Evolutionary conservation across 1,139 yeast genomes (phyloP).

Genomic region (Zygoascus sp.): DNA sequence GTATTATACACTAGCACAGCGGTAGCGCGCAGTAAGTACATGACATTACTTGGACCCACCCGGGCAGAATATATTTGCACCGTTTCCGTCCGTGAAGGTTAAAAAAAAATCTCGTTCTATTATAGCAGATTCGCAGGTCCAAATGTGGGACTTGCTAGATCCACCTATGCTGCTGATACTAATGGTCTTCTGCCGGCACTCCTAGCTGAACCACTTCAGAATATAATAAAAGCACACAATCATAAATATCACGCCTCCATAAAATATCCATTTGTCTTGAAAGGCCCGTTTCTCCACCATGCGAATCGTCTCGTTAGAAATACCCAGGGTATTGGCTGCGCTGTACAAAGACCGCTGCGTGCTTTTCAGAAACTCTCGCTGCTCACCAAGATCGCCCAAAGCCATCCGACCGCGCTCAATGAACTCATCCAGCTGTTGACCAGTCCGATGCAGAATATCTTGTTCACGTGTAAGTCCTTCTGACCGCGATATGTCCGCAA

Average conservation of each 20-base stretch:
- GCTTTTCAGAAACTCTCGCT: constrained; percentile 63
- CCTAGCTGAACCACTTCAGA: constrained; percentile 55
- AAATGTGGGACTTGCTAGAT: too few species aligned
- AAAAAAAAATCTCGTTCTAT: too few species aligned
- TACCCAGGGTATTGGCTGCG: constrained; percentile 76
- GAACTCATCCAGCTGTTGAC: constrained; percentile 81
- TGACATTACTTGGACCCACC: too few species aligned
- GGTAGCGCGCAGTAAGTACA: too few species aligned
- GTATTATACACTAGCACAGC: too few species aligned
- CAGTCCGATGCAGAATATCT: constrained; percentile 62
- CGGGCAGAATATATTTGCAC: too few species aligned
- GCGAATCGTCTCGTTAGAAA: constrained; percentile 79
- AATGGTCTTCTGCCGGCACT: not conserved
- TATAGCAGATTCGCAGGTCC: too few species aligned
- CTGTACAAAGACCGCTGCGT: constrained; percentile 64
- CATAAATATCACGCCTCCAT: constrained; percentile 64
- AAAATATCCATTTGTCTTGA: constrained; percentile 85
- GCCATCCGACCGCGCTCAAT: constrained; percentile 86
- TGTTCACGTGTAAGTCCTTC: constrained; percentile 70
- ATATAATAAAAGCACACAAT: constrained; percentile 68
- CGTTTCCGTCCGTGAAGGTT: too few species aligned
- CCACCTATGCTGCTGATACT: not conserved
- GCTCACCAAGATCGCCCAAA: constrained; percentile 80
- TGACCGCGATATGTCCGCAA: constrained; percentile 34
- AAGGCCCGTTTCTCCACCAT: constrained; percentile 79